Evolutionary conservation across 208 protist genomes (phyloP).

Genomic region (Leishmania aethiopica): DNA sequence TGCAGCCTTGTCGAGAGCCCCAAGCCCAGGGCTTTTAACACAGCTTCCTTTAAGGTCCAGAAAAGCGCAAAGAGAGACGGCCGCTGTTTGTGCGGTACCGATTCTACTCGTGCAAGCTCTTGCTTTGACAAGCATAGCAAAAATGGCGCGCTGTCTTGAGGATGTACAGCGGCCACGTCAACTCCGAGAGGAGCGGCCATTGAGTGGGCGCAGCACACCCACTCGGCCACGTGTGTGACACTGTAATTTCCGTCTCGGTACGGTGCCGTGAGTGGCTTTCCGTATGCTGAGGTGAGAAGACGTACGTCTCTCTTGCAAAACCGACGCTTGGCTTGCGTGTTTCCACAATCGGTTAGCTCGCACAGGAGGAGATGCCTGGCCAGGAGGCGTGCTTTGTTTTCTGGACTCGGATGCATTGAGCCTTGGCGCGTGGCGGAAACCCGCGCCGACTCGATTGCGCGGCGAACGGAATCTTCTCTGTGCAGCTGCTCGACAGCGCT

Average conservation of each 20-base stretch:
- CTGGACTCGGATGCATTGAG: not conserved
- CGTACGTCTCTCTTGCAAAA: slow-evolving; percentile 4
- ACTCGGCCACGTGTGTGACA: slow-evolving; percentile 31
- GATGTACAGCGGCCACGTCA: slow-evolving; percentile 21
- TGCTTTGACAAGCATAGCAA: not conserved
- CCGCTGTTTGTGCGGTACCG: not conserved
- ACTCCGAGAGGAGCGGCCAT: slow-evolving; percentile 16
- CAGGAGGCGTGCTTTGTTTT: slow-evolving; percentile 15
- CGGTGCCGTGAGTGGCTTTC: slow-evolving; percentile 14
- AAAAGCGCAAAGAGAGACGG: slow-evolving; percentile 16
- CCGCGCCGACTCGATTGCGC: slow-evolving; percentile 8
- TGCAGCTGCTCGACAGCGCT: not conserved
- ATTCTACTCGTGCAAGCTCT: slow-evolving; percentile 3
- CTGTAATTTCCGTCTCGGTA: slow-evolving; percentile 17
- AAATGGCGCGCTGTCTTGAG: not conserved
- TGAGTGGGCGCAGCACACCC: slow-evolving; percentile 25
- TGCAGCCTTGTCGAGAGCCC: slow-evolving; percentile 22
- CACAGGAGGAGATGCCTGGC: slow-evolving; percentile 18
- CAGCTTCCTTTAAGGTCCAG: slow-evolving; percentile 43
- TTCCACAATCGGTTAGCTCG: not conserved
- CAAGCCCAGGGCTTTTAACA: slow-evolving; percentile 44
- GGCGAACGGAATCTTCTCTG: slow-evolving; percentile 15
- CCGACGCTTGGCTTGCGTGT: not conserved
- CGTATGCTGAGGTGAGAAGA: slow-evolving; percentile 1
- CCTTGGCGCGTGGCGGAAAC: not conserved